Evolutionary conservation across 2,329 filamentous ascomycete species (phyloP), one percentile per base, ranked within the genome.

Genomic region (Phaeosphaeria sp.): DNA sequence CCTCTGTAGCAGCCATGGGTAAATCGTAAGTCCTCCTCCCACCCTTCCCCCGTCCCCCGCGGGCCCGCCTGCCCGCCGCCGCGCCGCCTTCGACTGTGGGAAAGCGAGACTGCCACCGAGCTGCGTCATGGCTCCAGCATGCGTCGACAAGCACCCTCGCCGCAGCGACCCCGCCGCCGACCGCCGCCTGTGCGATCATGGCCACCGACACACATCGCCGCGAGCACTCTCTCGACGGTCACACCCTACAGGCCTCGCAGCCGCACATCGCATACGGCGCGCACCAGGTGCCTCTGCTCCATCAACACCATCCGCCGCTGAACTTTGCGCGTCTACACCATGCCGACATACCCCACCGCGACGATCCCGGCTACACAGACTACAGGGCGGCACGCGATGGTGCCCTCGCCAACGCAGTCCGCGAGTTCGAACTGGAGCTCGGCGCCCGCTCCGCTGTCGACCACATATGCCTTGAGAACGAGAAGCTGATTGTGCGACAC

Each of bases 11-110:
- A 65, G 64, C 60, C 66, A 78, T 78, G 76, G 76, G 76, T 66
- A 78, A 78, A 77, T 77, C 74, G 76, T 78, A 74, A 78, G 76
- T 76, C 50, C 55, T 47, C 51, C 43, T 67, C 55, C 56, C 56
- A 53, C 51, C 57, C 53, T 52, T 55, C 56, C 55, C 54, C 63
- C 51, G 30, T 51, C 22, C 22, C 18, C 22, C 20, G 43, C 45
- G 57, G 63, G 61, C 53, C 58, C 63, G 22, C 63, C 55, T 68
- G 47, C 65, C 68, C 64, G 62, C 65, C 53, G 40, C 49, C 15
- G 18, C 7, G 24, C 49, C 49, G 50, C 40, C 55, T 46, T 54
- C 30, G 51, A 57, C 27, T 49, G 45, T 54, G 25, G 50, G 42
- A 51, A 53, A 42, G 42, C 51, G 46, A 36, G 36, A 22, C 39